Base-by-base conservation (phyloP, 2,329 filamentous ascomycete genomes). In the Raffaelea ambrosiae region DNA sequence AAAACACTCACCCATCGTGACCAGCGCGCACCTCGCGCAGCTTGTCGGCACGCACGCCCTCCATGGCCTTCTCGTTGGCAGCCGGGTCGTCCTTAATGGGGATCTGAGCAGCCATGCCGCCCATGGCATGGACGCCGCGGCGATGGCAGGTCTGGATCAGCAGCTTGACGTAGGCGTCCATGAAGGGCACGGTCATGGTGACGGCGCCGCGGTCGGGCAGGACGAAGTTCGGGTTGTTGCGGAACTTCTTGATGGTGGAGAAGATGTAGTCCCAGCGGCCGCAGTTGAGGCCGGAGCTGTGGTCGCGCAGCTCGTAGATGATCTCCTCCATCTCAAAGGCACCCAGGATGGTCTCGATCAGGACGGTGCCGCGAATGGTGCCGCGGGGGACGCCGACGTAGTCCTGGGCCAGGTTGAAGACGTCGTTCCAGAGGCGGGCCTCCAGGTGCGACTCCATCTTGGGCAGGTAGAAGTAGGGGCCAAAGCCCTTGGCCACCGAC, bases 311-410 rank as follows among this genome's bases (percentile, higher is more conserved):
- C 74, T 97, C 93, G 69, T 96, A 98, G 71, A 98, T 97, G 70
- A 98, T 97, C 81, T 98, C 93, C 61, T 98, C 93, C 93, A 98
- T 98, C 77, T 98, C 93, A 62, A 98, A 98, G 16, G 91, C 93
- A 39, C 93, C 93, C 40, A 91, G 79, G 66, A 98, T 97, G 48
- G 93, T 97, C 79, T 98, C 93, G 62, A 98, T 97, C 59, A 98
- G 74, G 36, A 97, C 91, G 3, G 93, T 98, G 53, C 80, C 93
- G 58, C 93, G 86, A 68, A 97, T 95, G 47, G 89, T 97, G 48
- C 93, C 93, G 51, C 93, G 81, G 48, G 79, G 79, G 71, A 98
- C 85, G 58, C 87, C 86, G 62, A 96, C 81, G 70, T 86, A 89
- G 72, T 98, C 93, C 71, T 98, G 93, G 13, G 83, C 84, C 26